Conservation (phyloP, 345 rosid species). For the Mercurialis annua region DNA sequence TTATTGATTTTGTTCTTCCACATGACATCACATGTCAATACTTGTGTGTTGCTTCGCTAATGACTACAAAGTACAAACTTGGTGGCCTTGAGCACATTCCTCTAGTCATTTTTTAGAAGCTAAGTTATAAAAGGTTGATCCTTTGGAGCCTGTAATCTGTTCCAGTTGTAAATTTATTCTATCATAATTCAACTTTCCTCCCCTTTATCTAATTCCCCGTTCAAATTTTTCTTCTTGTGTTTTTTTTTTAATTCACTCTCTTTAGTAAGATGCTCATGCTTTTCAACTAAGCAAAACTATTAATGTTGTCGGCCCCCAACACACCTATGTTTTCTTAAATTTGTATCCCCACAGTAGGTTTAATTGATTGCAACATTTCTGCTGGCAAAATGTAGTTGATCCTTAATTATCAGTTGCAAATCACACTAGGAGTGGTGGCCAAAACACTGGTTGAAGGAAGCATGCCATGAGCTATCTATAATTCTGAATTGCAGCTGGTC, state of each 20-base stretch:
- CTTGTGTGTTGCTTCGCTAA: constrained; percentile 1
- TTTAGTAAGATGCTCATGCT: neutral
- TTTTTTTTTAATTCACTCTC: neutral
- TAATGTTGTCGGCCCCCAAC: neutral
- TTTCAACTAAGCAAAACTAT: neutral
- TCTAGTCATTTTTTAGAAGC: neutral
- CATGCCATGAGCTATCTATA: constrained; percentile 6
- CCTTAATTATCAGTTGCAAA: neutral
- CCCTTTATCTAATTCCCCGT: neutral
- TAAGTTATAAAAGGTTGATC: neutral
- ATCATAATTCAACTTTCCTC: constrained; percentile 14
- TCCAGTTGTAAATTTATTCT: constrained; percentile 17
- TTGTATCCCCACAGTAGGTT: neutral
- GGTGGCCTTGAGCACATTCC: constrained; percentile 3
- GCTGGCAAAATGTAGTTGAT: constrained; percentile 9
- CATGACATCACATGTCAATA: neutral
- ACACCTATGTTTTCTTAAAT: neutral
- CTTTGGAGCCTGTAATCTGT: constrained; percentile 1
- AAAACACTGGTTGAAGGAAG: neutral
- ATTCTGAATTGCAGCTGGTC: neutral
- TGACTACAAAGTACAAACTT: neutral
- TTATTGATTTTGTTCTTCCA: neutral
- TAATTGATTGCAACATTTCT: neutral
- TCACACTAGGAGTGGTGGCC: neutral
- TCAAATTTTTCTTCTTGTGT: neutral